A percentile compares a stretch with the other conserved stretches of the same genome.
These are phyloP conservation scores for Fusarium burgessii DNA, from an alignment of 2,329 filamentous ascomycete species.

Conservation along the genomic window DNA sequence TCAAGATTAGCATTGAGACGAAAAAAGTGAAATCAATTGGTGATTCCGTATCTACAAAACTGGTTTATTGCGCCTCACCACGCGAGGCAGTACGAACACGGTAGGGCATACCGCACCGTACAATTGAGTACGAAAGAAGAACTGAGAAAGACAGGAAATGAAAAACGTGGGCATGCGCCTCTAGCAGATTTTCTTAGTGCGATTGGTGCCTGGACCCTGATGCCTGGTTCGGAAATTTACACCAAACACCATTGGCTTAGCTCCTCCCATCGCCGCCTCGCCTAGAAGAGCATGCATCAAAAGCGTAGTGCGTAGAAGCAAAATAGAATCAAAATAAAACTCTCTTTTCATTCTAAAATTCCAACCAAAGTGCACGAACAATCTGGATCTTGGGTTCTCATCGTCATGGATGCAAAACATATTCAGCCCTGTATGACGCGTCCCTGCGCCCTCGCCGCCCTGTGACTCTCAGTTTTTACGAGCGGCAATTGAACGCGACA, in stretches of 20 bases:
- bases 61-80: no score
- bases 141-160: not conserved
- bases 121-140: not conserved
- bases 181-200: not conserved
- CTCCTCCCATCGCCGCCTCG: not conserved
- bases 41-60: not conserved
- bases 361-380: not conserved
- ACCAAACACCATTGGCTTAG: not conserved
- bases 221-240: constrained; percentile 3
- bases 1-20: not conserved
- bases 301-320: not conserved
- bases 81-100: not conserved
- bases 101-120: not conserved
- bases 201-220: constrained; percentile 5
- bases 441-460: not conserved
- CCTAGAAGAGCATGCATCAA: not conserved
- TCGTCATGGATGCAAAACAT: not conserved
- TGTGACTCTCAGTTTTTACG: not conserved
- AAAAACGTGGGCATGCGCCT: not conserved
- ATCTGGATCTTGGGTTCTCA: not conserved
- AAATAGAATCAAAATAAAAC: not conserved
- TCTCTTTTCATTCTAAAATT: not conserved
- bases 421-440: constrained; percentile 24
- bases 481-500: not conserved
- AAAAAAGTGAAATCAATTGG: not conserved